Base-by-base conservation (phyloP, 1,139 yeast species). In the Debaryomyces sp. region DNA sequence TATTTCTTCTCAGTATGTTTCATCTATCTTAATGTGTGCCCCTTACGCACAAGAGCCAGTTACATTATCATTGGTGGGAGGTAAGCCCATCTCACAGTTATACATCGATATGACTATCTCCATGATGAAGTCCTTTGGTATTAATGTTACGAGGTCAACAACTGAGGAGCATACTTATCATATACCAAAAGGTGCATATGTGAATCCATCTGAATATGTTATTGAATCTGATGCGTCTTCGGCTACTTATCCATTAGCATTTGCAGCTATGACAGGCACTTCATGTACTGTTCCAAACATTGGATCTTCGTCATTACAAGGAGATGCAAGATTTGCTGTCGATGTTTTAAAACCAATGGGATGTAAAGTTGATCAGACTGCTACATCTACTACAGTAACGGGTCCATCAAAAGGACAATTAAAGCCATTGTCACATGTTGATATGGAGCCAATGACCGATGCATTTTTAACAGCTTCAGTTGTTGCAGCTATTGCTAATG, bases 381-480 rank as follows among this genome's bases (percentile, higher is more conserved):
- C 81, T 1, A 81, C 87, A 1, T 84, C 96, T 2, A 94, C 99
- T 0, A 90, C 97, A 0, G 98, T 95, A 4, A 83, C 87, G 40
- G 99, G 98, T 38, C 97, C 97, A 8, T 77, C 87, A 27, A 68
- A 71, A 36, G 95, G 96, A 12, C 58, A 70, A 3, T 77, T 94
- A 56, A 80, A 77, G 59, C 90, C 96, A 10, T 74, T 94, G 54
- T 74, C 83, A 12, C 81, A 77, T 54, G 87, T 94, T 50, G 97
- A 95, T 66, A 95, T 94, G 99, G 99, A 94, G 69, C 99, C 99
- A 48, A 94, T 94, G 99, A 94, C 99, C 0, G 99, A 94, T 70
- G 99, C 99, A 0, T 94, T 94, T 66, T 78, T 94, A 63, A 94
- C 99, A 18, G 99, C 99, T 1, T 83, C 96, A 43, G 97, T 95